phyloP scores from a whole-genome alignment of 129 eudicot species.

The carrot (Daucus carota) region DNA sequence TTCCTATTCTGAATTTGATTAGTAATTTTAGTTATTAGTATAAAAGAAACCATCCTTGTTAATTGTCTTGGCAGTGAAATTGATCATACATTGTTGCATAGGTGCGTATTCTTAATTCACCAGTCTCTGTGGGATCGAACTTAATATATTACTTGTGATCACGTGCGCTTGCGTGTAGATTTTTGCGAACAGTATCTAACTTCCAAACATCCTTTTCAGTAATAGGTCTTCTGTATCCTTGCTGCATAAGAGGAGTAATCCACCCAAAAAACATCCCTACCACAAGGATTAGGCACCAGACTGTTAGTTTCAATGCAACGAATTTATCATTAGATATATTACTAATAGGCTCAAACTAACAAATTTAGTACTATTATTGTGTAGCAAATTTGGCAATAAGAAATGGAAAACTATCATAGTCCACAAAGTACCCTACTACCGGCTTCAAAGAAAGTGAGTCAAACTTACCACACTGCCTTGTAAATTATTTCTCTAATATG shows the following conservation, averaged over 20 bases:
- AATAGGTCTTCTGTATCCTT: conserved; percentile 74
- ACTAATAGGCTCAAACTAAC: not conserved
- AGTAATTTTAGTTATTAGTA: too few relatives aligned
- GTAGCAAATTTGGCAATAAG: not conserved
- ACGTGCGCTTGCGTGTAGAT: too few relatives aligned
- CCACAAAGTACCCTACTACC: not conserved
- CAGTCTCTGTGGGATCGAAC: too few relatives aligned
- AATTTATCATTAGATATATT: not conserved
- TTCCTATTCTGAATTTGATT: too few relatives aligned
- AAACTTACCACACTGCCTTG: not conserved
- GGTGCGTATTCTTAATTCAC: too few relatives aligned
- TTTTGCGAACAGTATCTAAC: too few relatives aligned
- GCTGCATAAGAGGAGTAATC: conserved; percentile 85
- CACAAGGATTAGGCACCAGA: conserved; percentile 13
- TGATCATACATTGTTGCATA: too few relatives aligned
- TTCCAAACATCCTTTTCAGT: conserved; percentile 95
- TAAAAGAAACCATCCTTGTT: too few relatives aligned
- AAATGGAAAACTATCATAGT: not conserved
- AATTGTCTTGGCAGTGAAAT: too few relatives aligned
- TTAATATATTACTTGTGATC: too few relatives aligned
- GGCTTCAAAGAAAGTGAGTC: not conserved
- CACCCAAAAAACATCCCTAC: conserved; percentile 70
- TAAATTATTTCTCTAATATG: not conserved
- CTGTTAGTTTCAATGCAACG: conserved; percentile 12
- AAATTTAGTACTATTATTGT: not conserved